Base-by-base conservation (phyloP, 257 asterid genomes). In the Nicotiana tabacum region DNA sequence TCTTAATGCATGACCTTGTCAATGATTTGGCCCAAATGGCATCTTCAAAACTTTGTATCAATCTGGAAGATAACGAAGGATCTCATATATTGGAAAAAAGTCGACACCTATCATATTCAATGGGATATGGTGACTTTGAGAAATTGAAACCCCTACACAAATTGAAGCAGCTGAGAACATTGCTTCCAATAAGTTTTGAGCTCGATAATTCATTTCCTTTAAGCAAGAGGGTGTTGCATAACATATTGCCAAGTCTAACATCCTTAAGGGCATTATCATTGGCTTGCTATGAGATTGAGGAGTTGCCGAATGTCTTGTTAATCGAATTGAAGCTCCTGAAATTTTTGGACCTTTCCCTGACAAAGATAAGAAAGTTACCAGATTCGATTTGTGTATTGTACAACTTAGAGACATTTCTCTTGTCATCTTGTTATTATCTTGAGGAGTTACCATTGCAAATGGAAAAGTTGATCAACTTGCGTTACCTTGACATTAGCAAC, bases 211-310 rank as follows among this genome's bases (percentile, higher is more conserved):
- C 8, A 37, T 37, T 37, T 37, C 43, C 43, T 37, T 13, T 77
- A 2, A 60, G 51, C 39, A 51, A 48, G 17, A 33, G 58, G 32
- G 62, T 83, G 18, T 3, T 48, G 24, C 58, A 29, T 27, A 64
- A 32, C 12, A 61, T 61, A 5, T 12, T 83, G 46, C 57, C 81
- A 15, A 46, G 37, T 2, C 5, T 27, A 21, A 64, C 8, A 10
- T 24, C 55, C 21, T 83, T 83, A 21, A 83, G 85, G 82, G 85
- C 78, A 0, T 56, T 83, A 17, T 83, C 82, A 17, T 76, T 83
- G 82, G 6, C 21, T 48, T 21, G 0, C 9, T 77, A 83, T 76
- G 2, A 5, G 9, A 32, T 83, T 0, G 0, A 1, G 60, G 11
- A 61, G 46, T 74, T 82, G 77, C 82, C 85, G 1, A 30, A 46